A percentile compares a stretch with the other conserved stretches of the same genome.
phyloP scores from a whole-genome alignment of 2,329 filamentous ascomycete species.

The Coniochaeta sp. region DNA sequence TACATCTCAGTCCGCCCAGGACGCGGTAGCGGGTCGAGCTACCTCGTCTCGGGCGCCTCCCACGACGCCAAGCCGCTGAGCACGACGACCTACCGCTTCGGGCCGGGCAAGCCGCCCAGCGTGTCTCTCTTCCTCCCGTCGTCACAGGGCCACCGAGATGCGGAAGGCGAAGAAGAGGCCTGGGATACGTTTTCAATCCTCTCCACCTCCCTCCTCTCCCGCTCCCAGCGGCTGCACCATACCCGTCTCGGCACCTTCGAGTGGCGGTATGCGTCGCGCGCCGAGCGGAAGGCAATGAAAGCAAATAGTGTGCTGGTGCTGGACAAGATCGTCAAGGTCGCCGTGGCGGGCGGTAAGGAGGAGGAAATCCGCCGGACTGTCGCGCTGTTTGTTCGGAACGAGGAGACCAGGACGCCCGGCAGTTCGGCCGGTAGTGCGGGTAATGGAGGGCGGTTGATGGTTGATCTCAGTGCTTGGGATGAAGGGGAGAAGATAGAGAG shows the following conservation, averaged over 20 bases:
- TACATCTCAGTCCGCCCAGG: slow-evolving; percentile 44
- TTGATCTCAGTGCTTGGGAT: slow-evolving; percentile 26
- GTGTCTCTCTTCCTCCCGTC: slow-evolving; percentile 24
- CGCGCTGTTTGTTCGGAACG: slow-evolving; percentile 35
- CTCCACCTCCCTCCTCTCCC: slow-evolving; percentile 34
- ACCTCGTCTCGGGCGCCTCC: slow-evolving; percentile 31
- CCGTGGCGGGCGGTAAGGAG: slow-evolving; percentile 7
- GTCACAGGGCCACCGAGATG: slow-evolving; percentile 8
- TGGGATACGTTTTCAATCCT: slow-evolving; percentile 19
- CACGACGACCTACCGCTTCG: slow-evolving; percentile 48
- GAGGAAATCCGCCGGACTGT: slow-evolving; percentile 24
- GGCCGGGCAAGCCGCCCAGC: slow-evolving; percentile 42
- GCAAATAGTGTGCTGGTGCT: slow-evolving; percentile 39
- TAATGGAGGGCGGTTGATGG: slow-evolving; percentile 40
- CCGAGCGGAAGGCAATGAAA: slow-evolving; percentile 35
- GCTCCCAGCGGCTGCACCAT: slow-evolving; percentile 32
- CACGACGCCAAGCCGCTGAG: slow-evolving; percentile 26
- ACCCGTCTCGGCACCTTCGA: slow-evolving; percentile 42
- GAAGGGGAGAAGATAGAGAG: slow-evolving; percentile 16
- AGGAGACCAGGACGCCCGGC: slow-evolving; percentile 29
- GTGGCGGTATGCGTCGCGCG: slow-evolving; percentile 46
- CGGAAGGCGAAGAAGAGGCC: slow-evolving; percentile 4
- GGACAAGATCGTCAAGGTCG: slow-evolving; percentile 33
- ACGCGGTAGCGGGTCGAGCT: slow-evolving; percentile 37
- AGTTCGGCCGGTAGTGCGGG: slow-evolving; percentile 31